Evolutionary conservation across 306 rosid species (phyloP), one percentile per base, ranked within the genome.

Genomic region (Dryas octopetala): DNA sequence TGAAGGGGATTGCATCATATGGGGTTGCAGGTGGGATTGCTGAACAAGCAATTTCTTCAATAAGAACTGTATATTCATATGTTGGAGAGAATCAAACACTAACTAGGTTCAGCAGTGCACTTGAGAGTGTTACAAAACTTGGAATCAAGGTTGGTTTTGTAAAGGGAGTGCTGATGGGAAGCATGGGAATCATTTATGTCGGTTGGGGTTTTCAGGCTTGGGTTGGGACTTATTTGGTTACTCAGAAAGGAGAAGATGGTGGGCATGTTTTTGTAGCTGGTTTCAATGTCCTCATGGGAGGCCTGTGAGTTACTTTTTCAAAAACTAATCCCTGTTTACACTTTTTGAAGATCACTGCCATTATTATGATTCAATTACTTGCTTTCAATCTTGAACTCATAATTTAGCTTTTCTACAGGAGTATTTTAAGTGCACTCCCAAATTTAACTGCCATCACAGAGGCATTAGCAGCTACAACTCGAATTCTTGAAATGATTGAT

Each of bases 141-240:
- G 98, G 98, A 74, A 81, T 88, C 68, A 88, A 90, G 70, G 87
- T 80, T 54, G 97, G 96, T 44, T 79, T 91, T 62, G 84, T 89
- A 16, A 94, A 94, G 66, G 98, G 98, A 45, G 74, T 94, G 81
- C 86, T 91, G 96, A 77, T 91, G 78, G 98, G 97, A 77, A 94
- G 97, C 83, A 80, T 94, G 89, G 98, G 97, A 81, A 74, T 94
- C 61, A 84, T 94, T 48, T 90, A 88, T 38, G 71, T 90, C 3
- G 87, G 98, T 63, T 94, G 98, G 98, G 94, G 98, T 44, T 94
- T 91, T 75, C 98, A 89, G 80, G 96, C 94, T 76, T 91, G 97
- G 98, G 90, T 93, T 62, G 98, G 98, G 58, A 91, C 91, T 55
- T 84, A 73, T 77, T 82, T 93, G 83, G 79, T 93, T 48, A 81